Base-by-base conservation (phyloP, 1,284 basidiomycete genomes). In the Cutaneotrichosporon daszewskae region DNA sequence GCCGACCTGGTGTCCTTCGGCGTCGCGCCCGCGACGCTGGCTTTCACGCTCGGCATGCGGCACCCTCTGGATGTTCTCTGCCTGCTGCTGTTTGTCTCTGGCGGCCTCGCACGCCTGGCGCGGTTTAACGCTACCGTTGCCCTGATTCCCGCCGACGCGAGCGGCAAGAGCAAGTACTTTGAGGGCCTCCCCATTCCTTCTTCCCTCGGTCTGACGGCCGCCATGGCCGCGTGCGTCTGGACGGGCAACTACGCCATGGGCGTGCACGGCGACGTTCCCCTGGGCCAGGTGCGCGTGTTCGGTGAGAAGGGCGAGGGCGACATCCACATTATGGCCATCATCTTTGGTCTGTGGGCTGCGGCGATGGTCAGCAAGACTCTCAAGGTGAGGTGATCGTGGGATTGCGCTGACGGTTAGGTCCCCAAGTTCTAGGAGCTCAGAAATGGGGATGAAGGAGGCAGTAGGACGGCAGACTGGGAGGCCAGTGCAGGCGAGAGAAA, bases 121-220 rank as follows among this genome's bases (percentile, higher is more conserved):
- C 82, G 95, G 29, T 99, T 97, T 79, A 99, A 99, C 69, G 95
- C 92, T 12, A 98, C 95, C 0, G 92, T 95, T 38, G 95, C 95
- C 2, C 76, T 89, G 35, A 79, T 97, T 22, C 95, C 95, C 1
- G 91, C 94, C 68, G 88, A 94, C 64, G 71, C 69, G 5, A 76
- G 76, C 22, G 94, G 95, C 41, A 98, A 96, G 68, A 79, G 86
- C 14, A 83, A 83, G 63, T 97, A 94, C 74, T 99, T 98, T 69
- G 94, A 98, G 72, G 95, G 94, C 6, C 77, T 99, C 18, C 95
- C 95, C 14, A 98, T 99, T 51, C 95, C 95, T 1, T 89, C 87
- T 0, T 87, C 86, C 14, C 77, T 99, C 34, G 78, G 71, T 11
- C 77, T 99, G 39, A 91, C 96, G 45, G 81, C 75, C 12, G 64